These are phyloP conservation scores for Phylloporus sp. DNA, from an alignment of 768 basidiomycete species.

Conservation along the genomic window DNA sequence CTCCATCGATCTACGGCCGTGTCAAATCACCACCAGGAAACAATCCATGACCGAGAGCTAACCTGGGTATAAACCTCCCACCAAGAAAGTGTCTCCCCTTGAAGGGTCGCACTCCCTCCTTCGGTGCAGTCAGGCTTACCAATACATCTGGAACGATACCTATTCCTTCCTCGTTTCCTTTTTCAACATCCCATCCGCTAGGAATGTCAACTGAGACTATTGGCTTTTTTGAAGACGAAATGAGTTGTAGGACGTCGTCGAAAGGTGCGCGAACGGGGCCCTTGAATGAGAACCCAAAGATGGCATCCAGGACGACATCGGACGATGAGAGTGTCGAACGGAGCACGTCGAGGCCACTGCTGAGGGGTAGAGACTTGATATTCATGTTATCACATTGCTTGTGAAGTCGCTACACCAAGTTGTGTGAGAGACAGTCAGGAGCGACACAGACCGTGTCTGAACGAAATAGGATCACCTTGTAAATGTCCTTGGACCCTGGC, in stretches of 20 bases:
- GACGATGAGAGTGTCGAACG: slow-evolving; percentile 49
- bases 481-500: slow-evolving; percentile 93
- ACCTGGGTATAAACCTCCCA: slow-evolving; percentile 91
- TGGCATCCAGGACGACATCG: slow-evolving; percentile 89
- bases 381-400: slow-evolving; percentile 87
- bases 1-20: slow-evolving; percentile 53
- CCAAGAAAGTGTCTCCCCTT: slow-evolving; percentile 88
- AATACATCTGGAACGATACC: slow-evolving; percentile 76
- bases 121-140: slow-evolving; percentile 91
- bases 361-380: slow-evolving; percentile 64
- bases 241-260: slow-evolving; percentile 63
- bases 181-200: slow-evolving; percentile 93
- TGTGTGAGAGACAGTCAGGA: not conserved
- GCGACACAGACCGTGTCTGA: not conserved
- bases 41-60: slow-evolving; percentile 23
- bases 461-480: slow-evolving; percentile 49
- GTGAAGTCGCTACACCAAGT: slow-evolving; percentile 58
- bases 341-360: slow-evolving; percentile 44
- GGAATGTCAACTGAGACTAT: slow-evolving; percentile 96
- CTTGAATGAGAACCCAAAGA: slow-evolving; percentile 98
- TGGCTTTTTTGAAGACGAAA: slow-evolving; percentile 63
- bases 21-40: slow-evolving; percentile 1
- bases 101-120: slow-evolving; percentile 77
- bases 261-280: slow-evolving; percentile 90
- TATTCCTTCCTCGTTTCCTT: slow-evolving; percentile 51